Base-by-base conservation (phyloP, 1,139 yeast genomes). In the Diutina neorugosa region DNA sequence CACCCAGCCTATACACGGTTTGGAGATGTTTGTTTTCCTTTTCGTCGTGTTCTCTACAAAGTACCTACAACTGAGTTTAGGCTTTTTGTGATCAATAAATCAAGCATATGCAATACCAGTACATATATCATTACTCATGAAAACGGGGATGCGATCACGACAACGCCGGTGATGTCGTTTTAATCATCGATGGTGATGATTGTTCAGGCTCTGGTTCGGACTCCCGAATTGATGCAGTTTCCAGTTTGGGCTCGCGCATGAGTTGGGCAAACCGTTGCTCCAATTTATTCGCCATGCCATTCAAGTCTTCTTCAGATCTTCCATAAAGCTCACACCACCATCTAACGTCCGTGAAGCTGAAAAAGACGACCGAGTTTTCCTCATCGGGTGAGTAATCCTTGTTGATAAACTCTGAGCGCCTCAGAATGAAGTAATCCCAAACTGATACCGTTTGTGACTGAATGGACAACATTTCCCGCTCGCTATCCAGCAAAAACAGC, bases 311-410 rank as follows among this genome's bases (percentile, higher is more conserved):
- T 61, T 86, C 86, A 3, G 81, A 71, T 52, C 94, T 69, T 0
- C 96, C 96, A 62, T 71, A 89, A 44, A 87, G 68, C 60, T 88
- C 95, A 61, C 78, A 80, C 98, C 98, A 91, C 91, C 96, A 91
- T 58, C 77, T 78, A 21, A 89, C 77, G 53, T 82, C 82, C 40
- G 78, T 76, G 56, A 75, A 73, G 58, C 89, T 86, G 51, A 94
- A 89, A 52, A 80, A 78, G 1, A 87, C 65, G 58, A 87, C 81
- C 8, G 62, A 65, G 25, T 76, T 76, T 23, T 67, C 72, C 3
- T 71, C 75, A 3, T 65, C 69, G 16, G 48, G 31, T 21, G 16
- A 25, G 25, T 44, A 44, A 21, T 44, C 25, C 6, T 4, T 44
- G 63, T 86, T 88, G 1, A 74, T 65, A 62, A 90, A 93, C 63